These are phyloP conservation scores for Sporothrix inflata DNA, from an alignment of 2,329 filamentous ascomycete species.

Conservation along the genomic window DNA sequence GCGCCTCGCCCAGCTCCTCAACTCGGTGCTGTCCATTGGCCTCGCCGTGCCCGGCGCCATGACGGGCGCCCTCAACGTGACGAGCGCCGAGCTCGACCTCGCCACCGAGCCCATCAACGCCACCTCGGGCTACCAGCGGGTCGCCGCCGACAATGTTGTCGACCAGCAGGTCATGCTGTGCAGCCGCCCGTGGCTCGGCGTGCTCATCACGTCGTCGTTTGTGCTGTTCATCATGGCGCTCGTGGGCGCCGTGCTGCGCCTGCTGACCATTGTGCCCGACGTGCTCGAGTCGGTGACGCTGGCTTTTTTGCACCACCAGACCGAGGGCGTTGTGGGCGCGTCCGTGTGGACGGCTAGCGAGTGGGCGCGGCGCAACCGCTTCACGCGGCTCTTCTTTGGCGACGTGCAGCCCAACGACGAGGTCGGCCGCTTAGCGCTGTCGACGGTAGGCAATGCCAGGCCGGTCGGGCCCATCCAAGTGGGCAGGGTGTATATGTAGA, in stretches of 20 bases:
- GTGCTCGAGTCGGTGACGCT: constrained; percentile 25
- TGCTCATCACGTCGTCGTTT: constrained; percentile 20
- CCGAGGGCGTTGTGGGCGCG: not conserved
- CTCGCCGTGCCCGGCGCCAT: not conserved
- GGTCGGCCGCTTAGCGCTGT: constrained; percentile 11
- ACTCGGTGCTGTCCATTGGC: constrained; percentile 25
- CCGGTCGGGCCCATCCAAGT: constrained; percentile 13
- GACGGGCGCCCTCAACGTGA: constrained; percentile 16
- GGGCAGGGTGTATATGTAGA: constrained; percentile 6
- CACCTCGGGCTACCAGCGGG: not conserved
- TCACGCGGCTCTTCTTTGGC: constrained; percentile 15
- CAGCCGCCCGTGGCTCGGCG: constrained; percentile 21
- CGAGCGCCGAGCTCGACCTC: not conserved
- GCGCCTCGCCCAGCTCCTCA: constrained; percentile 29
- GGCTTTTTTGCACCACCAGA: constrained; percentile 26
- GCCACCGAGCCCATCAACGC: not conserved
- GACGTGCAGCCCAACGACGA: constrained; percentile 13
- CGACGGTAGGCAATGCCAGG: not conserved
- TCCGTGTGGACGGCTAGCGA: constrained; percentile 9
- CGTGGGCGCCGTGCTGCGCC: constrained; percentile 9
- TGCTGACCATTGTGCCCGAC: constrained; percentile 26
- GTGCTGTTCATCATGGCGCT: constrained; percentile 16
- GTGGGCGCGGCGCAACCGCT: constrained; percentile 4
- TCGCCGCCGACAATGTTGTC: not conserved
- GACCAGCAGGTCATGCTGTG: constrained; percentile 16